These are phyloP conservation scores for Acanthamoeba triangularis DNA, from an alignment of 208 protist species.

Conservation along the genomic window DNA sequence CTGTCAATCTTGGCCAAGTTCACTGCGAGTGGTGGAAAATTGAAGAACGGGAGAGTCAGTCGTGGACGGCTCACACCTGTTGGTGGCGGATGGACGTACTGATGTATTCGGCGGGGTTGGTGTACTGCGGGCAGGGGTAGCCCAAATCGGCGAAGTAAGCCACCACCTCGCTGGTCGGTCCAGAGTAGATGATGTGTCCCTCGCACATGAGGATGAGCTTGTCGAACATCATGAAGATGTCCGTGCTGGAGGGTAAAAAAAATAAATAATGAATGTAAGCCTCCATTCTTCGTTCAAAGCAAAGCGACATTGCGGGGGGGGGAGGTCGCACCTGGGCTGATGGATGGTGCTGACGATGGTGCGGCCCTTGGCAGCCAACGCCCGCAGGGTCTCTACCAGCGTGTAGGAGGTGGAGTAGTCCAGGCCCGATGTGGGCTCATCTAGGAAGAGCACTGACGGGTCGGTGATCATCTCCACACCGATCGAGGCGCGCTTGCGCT, in stretches of 20 bases:
- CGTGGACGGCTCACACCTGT: not conserved
- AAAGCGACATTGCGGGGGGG: not conserved
- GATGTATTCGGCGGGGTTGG: slow-evolving; percentile 80
- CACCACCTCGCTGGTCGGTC: slow-evolving; percentile 14
- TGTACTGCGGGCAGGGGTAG: slow-evolving; percentile 74
- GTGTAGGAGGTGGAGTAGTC: slow-evolving; percentile 47
- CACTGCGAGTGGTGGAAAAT: not conserved
- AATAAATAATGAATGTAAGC: not conserved
- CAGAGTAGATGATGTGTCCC: slow-evolving; percentile 35
- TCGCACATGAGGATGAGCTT: slow-evolving; percentile 65
- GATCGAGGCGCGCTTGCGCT: slow-evolving; percentile 85
- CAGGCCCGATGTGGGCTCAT: slow-evolving; percentile 81
- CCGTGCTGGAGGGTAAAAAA: slow-evolving; percentile 22
- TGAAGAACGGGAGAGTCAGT: not conserved
- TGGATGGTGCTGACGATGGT: slow-evolving; percentile 85
- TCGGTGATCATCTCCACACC: slow-evolving; percentile 85
- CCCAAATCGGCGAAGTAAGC: slow-evolving; percentile 62
- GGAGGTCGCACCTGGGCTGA: slow-evolving; percentile 82
- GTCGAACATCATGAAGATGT: slow-evolving; percentile 78
- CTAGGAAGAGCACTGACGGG: slow-evolving; percentile 81
- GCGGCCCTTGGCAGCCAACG: not conserved
- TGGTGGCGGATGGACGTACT: not conserved
- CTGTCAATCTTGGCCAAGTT: slow-evolving; percentile 55
- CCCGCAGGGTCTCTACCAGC: slow-evolving; percentile 27
- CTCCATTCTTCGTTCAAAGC: too few species aligned